Base-by-base conservation (phyloP, 306 rosid species). In the Cajanus cajan region DNA sequence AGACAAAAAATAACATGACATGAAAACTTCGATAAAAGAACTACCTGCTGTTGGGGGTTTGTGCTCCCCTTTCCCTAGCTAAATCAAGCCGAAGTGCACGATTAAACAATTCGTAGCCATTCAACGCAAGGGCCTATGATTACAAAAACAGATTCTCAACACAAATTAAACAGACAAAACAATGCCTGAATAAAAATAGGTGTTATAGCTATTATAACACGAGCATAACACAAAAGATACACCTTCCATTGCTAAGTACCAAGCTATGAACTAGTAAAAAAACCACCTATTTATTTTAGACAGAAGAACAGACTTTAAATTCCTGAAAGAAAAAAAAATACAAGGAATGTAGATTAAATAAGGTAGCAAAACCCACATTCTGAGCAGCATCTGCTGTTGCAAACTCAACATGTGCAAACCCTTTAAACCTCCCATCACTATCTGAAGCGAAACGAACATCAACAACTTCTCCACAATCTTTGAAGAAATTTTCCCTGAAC, bases 391-490 rank as follows among this genome's bases (percentile, higher is more conserved):
- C 97, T 0, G 70, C 74, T 1, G 93, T 82, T 33, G 85, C 94
- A 83, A 93, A 95, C 63, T 95, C 98, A 31, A 95, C 90, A 74
- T 95, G 98, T 0, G 94, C 99, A 86, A 61, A 95, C 3, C 98
- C 99, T 88, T 55, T 95, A 41, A 90, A 88, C 39, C 50, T 71
- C 12, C 97, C 98, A 2, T 74, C 88, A 0, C 44, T 66, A 73
- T 88, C 88, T 0, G 44, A 4, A 2, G 97, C 34, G 0, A 96
- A 68, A 58, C 99, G 97, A 1, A 96, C 90, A 34, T 89, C 98
- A 43, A 85, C 90, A 51, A 93, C 80, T 54, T 87, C 90, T 4
- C 94, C 99, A 65, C 72, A 80, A 63, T 80, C 89, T 76, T 93
- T 76, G 54, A 96, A 96, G 87, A 96, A 96, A 36, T 77, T 62